A percentile compares a stretch with the other conserved stretches of the same genome.
Conservation (phyloP, 805 yeast genomes). For the Pichia cabralensis region DNA sequence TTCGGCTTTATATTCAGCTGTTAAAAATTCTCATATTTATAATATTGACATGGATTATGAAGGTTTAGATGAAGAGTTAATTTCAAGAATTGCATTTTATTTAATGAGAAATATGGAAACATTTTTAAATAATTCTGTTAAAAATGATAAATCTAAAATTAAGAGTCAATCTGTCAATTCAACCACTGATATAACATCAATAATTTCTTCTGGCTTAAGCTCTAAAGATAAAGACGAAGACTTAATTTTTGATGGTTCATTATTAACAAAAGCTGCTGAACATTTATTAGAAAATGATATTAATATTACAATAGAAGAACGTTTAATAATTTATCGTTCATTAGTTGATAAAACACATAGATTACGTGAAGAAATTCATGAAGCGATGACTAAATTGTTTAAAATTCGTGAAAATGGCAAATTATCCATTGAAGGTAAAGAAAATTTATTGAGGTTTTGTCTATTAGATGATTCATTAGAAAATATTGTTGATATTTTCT, state of each 20-base stretch:
- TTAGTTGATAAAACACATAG: conserved; percentile 41
- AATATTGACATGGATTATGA: conserved; percentile 47
- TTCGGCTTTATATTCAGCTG: conserved; percentile 40
- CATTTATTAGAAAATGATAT: conserved; percentile 37
- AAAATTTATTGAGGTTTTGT: conserved; percentile 42
- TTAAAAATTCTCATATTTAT: conserved; percentile 38
- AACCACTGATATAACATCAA: conserved; percentile 11
- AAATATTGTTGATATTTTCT: conserved; percentile 39
- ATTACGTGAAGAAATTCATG: conserved; percentile 41
- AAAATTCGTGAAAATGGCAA: conserved; percentile 35
- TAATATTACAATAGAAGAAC: conserved; percentile 25
- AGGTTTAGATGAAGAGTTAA: conserved; percentile 35
- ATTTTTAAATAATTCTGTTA: conserved; percentile 22
- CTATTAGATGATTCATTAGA: conserved; percentile 44
- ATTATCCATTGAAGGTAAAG: conserved; percentile 45
- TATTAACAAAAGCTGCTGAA: conserved; percentile 67
- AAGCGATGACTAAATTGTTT: conserved; percentile 40
- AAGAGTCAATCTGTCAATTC: conserved; percentile 3
- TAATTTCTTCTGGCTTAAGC: conserved; percentile 2
- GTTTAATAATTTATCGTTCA: conserved; percentile 38
- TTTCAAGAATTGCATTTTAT: conserved; percentile 45
- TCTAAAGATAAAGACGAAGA: conserved; percentile 34
- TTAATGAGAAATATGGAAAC: conserved; percentile 48
- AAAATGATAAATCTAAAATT: neutral
- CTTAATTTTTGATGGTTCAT: conserved; percentile 64